Evolutionary conservation across 2,329 filamentous ascomycete species (phyloP).

Genomic region (Sporothrix brunneoviolacea): DNA sequence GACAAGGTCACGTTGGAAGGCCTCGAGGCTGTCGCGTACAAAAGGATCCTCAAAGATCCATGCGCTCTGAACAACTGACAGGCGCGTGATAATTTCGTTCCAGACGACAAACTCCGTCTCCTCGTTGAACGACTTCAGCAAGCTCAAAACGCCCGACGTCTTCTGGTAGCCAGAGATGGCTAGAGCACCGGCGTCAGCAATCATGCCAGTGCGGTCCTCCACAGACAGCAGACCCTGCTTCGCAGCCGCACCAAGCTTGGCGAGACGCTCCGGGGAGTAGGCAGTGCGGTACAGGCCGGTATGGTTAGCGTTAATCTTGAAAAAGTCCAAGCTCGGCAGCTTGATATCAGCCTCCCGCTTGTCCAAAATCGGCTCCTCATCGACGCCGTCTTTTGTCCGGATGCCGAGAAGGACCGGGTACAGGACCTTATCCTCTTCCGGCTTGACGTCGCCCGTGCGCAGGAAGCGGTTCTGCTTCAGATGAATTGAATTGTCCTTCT

Average conservation of each 20-base stretch:
- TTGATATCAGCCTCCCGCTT: constrained; percentile 72
- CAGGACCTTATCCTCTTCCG: constrained; percentile 81
- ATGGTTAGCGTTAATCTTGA: constrained; percentile 94
- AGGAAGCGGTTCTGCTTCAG: constrained; percentile 95
- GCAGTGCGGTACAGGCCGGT: constrained; percentile 87
- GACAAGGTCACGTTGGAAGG: constrained; percentile 73
- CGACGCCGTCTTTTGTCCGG: constrained; percentile 73
- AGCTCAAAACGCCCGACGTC: constrained; percentile 78
- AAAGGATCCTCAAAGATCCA: constrained; percentile 83
- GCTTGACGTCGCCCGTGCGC: constrained; percentile 84
- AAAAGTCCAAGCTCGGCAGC: constrained; percentile 76
- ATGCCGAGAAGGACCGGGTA: constrained; percentile 88
- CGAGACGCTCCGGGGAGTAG: constrained; percentile 74
- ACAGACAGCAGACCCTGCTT: constrained; percentile 74
- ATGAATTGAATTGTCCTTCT: constrained; percentile 66
- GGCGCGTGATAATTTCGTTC: constrained; percentile 79
- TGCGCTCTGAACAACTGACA: constrained; percentile 71
- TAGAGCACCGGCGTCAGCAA: constrained; percentile 84
- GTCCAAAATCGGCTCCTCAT: constrained; percentile 64
- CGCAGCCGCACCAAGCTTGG: constrained; percentile 81
- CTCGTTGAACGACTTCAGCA: constrained; percentile 77
- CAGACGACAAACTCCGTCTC: constrained; percentile 91
- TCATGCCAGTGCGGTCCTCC: constrained; percentile 91
- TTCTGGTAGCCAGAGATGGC: constrained; percentile 88
- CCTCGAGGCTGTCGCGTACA: constrained; percentile 67